Evolutionary conservation across 345 rosid genomes (phyloP), one percentile per base, ranked within the genome.

Genomic region (Raphanus raphanistrum): DNA sequence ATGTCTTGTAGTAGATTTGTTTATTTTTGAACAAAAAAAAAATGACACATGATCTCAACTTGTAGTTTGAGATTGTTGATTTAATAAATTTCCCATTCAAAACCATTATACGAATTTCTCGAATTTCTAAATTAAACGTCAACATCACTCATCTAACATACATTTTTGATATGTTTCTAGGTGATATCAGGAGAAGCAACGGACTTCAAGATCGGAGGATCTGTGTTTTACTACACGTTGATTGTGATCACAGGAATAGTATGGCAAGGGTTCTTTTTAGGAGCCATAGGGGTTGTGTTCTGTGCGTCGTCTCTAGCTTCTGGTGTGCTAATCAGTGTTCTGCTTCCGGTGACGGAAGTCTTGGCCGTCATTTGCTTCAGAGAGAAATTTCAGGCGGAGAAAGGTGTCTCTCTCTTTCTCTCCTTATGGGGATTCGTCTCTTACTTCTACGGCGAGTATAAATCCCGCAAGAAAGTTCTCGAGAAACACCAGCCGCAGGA

Each of bases 351-450:
- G 3, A 88, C 88, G 0, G 93, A 91, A 77, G 68, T 90, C n/a
- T 82, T 93, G 0, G 93, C 92, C 0, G 90, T 93, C 4, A 59
- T 90, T 57, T 87, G 88, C 80, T 93, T 17, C 81, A 67, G 82
- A 4, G 58, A 52, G 58, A 52, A 52, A 26, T 93, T 93, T 79
- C 81, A 79, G 61, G 86, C 79, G 0, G 97, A 87, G 45, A 93
- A 91, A 66, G 92, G 89, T 0, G 85, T 90, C n/a, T 73, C 97
- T 25, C 95, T 91, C 10, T 82, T 78, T 4, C 87, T 91, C 6
- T 91, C 93, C 2, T 82, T 91, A 0, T 91, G 95, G 92, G 95
- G 93, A 3, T 89, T 90, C n/a, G 35, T 65, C 58, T 91, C 97
- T 5, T 91, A 91, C 80, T 91, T 89, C 54, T 90, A 90, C 21